A percentile compares a stretch with the other conserved stretches of the same genome.
Evolutionary conservation across 306 rosid genomes (phyloP).

Genomic region (apple (Malus domestica)): ASM211411v1 NC_041798.1:23116501-23117000

Average conservation of each 20-base stretch:
- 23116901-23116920: conserved; percentile 30
- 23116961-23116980: conserved; percentile 35
- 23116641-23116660: conserved; percentile 9
- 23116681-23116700: neutral
- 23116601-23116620: neutral
- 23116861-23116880: neutral
- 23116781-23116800: neutral
- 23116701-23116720: neutral
- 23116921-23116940: conserved; percentile 41
- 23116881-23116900: neutral
- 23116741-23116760: neutral
- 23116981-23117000: conserved; percentile 33
- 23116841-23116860: neutral
- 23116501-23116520: no score
- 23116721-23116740: neutral
- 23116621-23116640: conserved; percentile 31
- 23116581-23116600: conserved; percentile 35
- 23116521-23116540: no score
- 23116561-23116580: conserved; percentile 25
- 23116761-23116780: neutral
- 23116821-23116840: neutral
- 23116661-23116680: neutral
- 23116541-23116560: neutral
- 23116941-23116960: conserved; percentile 52
- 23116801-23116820: neutral